Evolutionary conservation across 1,284 basidiomycete genomes (phyloP), one percentile per base, ranked within the genome.

Genomic region (Rhodotorula sp.): DNA sequence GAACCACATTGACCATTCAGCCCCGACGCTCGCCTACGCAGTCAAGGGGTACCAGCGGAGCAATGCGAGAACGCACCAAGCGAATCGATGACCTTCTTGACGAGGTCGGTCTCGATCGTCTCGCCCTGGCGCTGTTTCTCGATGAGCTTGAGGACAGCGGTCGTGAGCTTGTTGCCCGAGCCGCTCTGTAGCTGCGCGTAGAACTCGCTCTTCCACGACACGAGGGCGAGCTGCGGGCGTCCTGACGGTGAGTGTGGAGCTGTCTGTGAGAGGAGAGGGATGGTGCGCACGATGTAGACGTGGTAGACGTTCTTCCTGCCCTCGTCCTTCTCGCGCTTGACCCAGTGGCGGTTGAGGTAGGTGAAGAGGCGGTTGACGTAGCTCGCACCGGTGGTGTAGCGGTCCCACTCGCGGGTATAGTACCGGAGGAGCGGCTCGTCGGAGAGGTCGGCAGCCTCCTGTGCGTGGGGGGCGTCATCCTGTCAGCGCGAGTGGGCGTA

Each of bases 291-390:
- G 41, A 95, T 99, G 83, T 98, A 99, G 39, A 99, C 92, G 9
- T 89, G 89, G 82, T 97, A 97, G 55, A 98, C 91, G 64, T 91
- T 90, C 83, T 95, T 98, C 79, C 94, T 88, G 10, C 97, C 97
- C 81, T 99, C 96, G 79, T 99, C 97, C 81, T 96, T 90, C 82
- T 99, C 95, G 58, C 96, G 88, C 84, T 97, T 97, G 61, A 99
- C 95, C 97, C 97, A 99, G 83, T 98, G 94, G 70, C 96, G 91
- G 82, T 99, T 98, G 72, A 98, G 88, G 83, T 98, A 98, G 32
- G 92, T 91, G 85, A 98, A 98, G 55, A 99, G 84, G 72, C 94
- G 89, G 80, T 97, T 94, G 80, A 99, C 90, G 81, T 95, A 98
- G 82, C 92, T 94, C 17, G 96, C 94, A 70, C 96, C 96, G 1